Conservation (phyloP, 164 flowering plant genomes). For the Magnolia kwangsiensis region DNA sequence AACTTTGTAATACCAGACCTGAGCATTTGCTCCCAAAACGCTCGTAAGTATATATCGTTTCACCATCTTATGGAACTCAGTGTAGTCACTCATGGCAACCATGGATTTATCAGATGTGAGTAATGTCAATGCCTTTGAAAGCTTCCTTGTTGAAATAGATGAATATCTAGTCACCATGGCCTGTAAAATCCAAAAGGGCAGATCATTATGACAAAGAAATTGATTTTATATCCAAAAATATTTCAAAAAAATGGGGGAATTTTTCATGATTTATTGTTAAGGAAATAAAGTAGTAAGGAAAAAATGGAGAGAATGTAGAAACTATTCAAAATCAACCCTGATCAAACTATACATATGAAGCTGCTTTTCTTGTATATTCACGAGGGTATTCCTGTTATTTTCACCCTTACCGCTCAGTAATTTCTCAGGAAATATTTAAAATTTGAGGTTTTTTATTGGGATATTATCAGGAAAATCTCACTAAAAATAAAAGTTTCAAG, state of each 20-base stretch:
- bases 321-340: not conserved
- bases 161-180: conserved; percentile 83
- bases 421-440: too few species aligned
- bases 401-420: too few species aligned
- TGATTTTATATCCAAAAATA: not conserved
- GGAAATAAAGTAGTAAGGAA: not conserved
- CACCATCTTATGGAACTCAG: conserved; percentile 68
- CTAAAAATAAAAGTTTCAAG: too few species aligned
- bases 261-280: not conserved
- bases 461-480: too few species aligned
- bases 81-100: conserved; percentile 92
- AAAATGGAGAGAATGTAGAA: not conserved
- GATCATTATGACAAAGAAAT: not conserved
- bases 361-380: not conserved
- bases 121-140: conserved; percentile 64
- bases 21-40: conserved; percentile 74
- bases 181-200: conserved; percentile 28
- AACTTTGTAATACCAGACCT: conserved; percentile 40
- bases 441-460: too few species aligned
- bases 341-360: not conserved
- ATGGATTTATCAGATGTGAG: conserved; percentile 67
- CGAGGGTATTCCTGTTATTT: not conserved
- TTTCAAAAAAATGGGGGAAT: not conserved
- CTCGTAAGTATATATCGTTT: conserved; percentile 54
- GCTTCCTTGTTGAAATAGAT: conserved; percentile 83